Evolutionary conservation across 805 yeast species (phyloP), one percentile per base, ranked within the genome.

Genomic region (Lachancea quebecensis): DNA sequence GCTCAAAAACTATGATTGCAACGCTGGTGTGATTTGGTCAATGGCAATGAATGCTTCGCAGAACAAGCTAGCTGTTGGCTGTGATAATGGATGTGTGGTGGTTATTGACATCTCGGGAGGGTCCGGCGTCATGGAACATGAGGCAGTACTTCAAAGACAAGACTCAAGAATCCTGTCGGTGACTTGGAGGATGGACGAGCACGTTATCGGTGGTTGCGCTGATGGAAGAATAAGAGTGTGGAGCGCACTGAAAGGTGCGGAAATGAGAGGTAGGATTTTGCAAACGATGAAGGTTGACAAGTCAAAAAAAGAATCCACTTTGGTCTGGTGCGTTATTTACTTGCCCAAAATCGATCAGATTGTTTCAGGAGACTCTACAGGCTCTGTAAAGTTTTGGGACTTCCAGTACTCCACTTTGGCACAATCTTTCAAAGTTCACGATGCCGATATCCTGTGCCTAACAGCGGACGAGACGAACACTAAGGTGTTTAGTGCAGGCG

Each of bases 361-460:
- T 47, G 95, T 87, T n/a, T 80, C 89, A 49, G 99, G 98, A 44
- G 99, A 93, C 67, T 89, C 97, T 5, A 91, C 97, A 1, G 99
- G 99, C 1, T 74, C 85, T 8, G 78, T 93, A 42, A 91, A 91
- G 65, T 76, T 93, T 52, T 93, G 99, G 99, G 96, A 91, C 57
- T 71, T 83, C 50, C 74, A 77, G 39, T 82, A 78, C 53, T 81
- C 80, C 53, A 81, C 96, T 1, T 69, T 93, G 48, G 71, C 79
- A 42, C 98, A 91, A 64, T 79, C 85, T 18, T 89, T 88, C 64
- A 76, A 79, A 52, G 79, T 79, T 10, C 98, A 93, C 60, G 95
- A 85, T 40, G 96, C 96, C 1, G 99, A 93, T 73, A 86, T 90
- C 3, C 70, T 93, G 52, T 78, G 88, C 46, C 67, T 93, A 39